Evolutionary conservation across 495 filamentous ascomycete species (phyloP), one percentile per base, ranked within the genome.

Genomic region (Lichenothelia convexa): DNA sequence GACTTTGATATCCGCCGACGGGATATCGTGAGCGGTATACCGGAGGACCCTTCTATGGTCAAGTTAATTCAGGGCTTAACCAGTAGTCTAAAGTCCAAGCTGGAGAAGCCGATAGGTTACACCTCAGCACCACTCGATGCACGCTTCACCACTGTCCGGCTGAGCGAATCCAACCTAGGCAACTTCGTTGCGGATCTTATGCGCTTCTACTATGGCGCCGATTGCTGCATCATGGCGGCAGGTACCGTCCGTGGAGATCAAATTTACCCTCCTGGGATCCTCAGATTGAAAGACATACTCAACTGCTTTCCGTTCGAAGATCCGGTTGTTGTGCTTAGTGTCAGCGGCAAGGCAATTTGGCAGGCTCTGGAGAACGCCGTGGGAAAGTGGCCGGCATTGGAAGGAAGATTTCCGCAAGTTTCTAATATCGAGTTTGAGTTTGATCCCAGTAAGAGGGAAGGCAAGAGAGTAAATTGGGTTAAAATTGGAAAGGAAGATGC

Each of bases 181-280:
- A 93, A 93, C 46, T 89, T 87, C 51, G 76, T 91, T 20, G 85
- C 78, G 54, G 85, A 93, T 50, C 62, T 93, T 13, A 91, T 92
- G 78, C 72, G 84, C 8, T 70, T 68, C 39, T 77, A 91, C 49
- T 83, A 92, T 49, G 48, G 55, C 7, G 68, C 79, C 0, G 85
- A 93, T 41, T 89, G 80, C 50, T 64, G 76, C 13, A 57, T 93
- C 39, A 87, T 93, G 73, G 81, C 79, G 0, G 71, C 76, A 0
- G 85, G 85, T 1, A 93, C 85, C n/a, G 79, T 92, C 35, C 67
- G 85, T 6, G 85, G 85, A 3, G 85, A 92, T 42, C 81, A 87
- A 53, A 73, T 93, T 24, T 93, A 93, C 40, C 68, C 78, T 0
- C 78, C 80, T 0, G 85, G 85, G 0, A 62, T 85, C 3, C 50